A percentile compares a stretch with the other conserved stretches of the same genome.
Conservation (phyloP, 2,329 filamentous ascomycete genomes). For the Leptographium flavum region DNA sequence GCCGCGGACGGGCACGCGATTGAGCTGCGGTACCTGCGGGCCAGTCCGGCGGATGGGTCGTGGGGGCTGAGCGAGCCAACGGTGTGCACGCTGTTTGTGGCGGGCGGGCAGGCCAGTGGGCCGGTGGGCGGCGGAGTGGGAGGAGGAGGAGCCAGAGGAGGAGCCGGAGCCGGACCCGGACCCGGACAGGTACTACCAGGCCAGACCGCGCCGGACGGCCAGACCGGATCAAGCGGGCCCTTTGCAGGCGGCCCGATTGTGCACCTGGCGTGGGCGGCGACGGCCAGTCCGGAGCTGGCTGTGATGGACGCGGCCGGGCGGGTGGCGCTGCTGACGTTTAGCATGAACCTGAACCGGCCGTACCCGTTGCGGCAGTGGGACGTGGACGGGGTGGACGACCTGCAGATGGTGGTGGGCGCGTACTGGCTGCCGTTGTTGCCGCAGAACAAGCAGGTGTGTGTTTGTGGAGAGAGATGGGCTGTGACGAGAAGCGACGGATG, state of each 20-base stretch:
- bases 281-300: conserved; percentile 64
- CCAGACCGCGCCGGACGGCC: too few species aligned
- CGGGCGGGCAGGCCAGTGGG: too few species aligned
- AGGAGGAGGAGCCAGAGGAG: too few species aligned
- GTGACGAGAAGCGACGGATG: neutral
- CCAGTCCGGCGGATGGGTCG: conserved; percentile 50
- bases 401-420: conserved; percentile 65
- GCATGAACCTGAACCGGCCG: conserved; percentile 60
- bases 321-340: conserved; percentile 59
- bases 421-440: conserved; percentile 64
- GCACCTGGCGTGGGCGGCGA: conserved; percentile 69
- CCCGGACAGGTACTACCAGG: too few species aligned
- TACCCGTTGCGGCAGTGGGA: conserved; percentile 46
- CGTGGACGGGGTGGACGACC: conserved; percentile 57
- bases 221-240: too few species aligned
- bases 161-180: too few species aligned
- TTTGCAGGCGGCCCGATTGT: conserved; percentile 53
- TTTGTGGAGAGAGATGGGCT: neutral
- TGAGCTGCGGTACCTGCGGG: conserved; percentile 58
- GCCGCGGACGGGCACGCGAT: conserved; percentile 55
- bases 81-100: conserved; percentile 43
- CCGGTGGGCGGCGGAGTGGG: too few species aligned
- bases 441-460: conserved; percentile 23
- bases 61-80: conserved; percentile 70
- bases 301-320: conserved; percentile 69